Conservation (phyloP, 257 asterid species). For the Solanum gandarillasii region DNA sequence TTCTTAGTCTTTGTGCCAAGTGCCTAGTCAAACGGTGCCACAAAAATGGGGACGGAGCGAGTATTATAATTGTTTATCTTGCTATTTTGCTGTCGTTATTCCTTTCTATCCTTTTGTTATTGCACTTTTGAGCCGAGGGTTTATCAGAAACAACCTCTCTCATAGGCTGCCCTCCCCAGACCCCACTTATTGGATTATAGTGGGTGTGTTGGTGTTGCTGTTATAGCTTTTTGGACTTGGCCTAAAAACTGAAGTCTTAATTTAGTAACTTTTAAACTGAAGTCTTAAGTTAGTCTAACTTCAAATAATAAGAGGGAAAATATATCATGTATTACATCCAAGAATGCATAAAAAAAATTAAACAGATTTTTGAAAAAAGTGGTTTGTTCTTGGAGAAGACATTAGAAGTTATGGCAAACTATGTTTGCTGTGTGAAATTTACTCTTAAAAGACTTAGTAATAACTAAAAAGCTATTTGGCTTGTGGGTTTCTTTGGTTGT, state of each 20-base stretch:
- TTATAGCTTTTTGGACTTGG: background rate
- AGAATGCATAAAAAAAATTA: background rate
- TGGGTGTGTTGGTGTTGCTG: background rate
- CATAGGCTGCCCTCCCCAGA: background rate
- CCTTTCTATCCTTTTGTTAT: background rate
- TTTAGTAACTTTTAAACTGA: background rate
- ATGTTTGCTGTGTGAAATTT: background rate
- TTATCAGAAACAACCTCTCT: background rate
- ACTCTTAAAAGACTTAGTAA: background rate
- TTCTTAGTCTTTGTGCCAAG: background rate
- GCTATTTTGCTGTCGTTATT: background rate
- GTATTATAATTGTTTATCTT: background rate
- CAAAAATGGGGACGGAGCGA: background rate
- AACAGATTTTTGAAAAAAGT: background rate
- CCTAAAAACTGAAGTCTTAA: background rate
- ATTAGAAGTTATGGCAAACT: background rate
- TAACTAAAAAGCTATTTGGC: background rate
- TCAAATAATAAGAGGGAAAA: background rate
- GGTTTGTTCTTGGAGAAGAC: background rate
- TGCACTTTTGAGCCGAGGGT: background rate
- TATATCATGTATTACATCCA: background rate
- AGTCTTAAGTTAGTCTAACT: background rate
- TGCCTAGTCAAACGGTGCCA: background rate
- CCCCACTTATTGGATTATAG: background rate
- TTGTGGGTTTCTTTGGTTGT: background rate